phyloP scores from a whole-genome alignment of 768 basidiomycete species.

The Amanita phalloides region DNA sequence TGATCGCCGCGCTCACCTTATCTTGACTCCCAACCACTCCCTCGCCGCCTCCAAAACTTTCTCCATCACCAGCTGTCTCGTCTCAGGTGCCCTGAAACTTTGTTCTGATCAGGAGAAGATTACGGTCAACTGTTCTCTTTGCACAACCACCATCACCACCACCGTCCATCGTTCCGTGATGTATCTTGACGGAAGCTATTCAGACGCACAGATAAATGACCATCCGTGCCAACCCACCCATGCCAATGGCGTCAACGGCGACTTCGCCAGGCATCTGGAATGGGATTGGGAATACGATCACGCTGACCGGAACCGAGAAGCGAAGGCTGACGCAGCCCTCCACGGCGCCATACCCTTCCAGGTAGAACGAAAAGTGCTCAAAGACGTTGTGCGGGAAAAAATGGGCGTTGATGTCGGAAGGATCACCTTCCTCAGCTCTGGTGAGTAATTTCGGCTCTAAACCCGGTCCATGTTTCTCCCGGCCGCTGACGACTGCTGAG shows the following conservation, averaged over 20 bases:
- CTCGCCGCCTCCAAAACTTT: too few species aligned
- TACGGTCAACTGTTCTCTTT: too few species aligned
- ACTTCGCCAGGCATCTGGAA: conserved; percentile 18
- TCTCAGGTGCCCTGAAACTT: too few species aligned
- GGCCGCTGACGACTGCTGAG: conserved; percentile 5
- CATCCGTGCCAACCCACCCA: not conserved
- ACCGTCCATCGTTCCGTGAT: not conserved
- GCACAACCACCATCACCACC: too few species aligned
- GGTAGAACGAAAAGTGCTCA: conserved; percentile 65
- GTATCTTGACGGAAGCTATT: not conserved
- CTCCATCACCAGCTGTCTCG: too few species aligned
- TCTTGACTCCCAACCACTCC: too few species aligned
- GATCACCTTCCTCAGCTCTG: conserved; percentile 66
- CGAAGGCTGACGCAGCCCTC: conserved; percentile 47
- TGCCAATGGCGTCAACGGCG: not conserved
- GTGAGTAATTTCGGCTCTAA: conserved; percentile 25
- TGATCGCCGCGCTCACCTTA: too few species aligned
- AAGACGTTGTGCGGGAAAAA: conserved; percentile 69
- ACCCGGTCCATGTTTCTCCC: not conserved
- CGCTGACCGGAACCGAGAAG: conserved; percentile 56
- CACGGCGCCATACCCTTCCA: conserved; percentile 60
- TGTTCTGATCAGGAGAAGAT: too few species aligned
- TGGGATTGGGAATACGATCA: conserved; percentile 73
- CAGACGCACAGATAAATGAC: not conserved
- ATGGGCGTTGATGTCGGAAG: conserved; percentile 54